phyloP scores from a whole-genome alignment of 192 early-diverging fungal species.

The Backusella tarrabulga region DNA sequence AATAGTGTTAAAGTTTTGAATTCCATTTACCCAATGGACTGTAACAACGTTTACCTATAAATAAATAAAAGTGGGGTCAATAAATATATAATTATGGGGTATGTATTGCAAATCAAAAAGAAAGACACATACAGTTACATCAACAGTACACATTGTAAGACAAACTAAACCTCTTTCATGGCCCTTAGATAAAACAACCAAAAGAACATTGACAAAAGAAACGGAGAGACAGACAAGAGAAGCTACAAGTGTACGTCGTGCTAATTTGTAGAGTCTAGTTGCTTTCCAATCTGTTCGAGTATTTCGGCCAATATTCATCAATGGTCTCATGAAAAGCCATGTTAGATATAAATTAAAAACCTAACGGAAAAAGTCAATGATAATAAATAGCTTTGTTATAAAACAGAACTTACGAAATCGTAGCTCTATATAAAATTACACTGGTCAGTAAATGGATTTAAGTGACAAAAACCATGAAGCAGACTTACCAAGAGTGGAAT shows the following conservation, averaged over 20 bases:
- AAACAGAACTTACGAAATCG: constrained; percentile 30
- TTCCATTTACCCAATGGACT: constrained; percentile 28
- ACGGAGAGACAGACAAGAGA: constrained; percentile 42
- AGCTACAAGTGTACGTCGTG: constrained; percentile 44
- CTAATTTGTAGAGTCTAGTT: constrained; percentile 31
- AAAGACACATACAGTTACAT: constrained; percentile 40
- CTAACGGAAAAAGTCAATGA: constrained; percentile 5
- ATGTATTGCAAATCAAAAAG: background rate
- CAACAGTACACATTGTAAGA: constrained; percentile 49
- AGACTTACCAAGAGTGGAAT: constrained; percentile 39
- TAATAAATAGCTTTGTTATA: background rate
- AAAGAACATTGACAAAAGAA: constrained; percentile 41
- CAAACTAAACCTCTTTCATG: constrained; percentile 49
- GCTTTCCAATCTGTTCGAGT: constrained; percentile 26
- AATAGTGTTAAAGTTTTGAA: background rate
- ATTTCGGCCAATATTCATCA: constrained; percentile 20
- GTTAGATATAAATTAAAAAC: constrained; percentile 39
- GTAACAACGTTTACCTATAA: constrained; percentile 38
- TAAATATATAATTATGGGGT: background rate
- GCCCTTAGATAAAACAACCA: constrained; percentile 40
- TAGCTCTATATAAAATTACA: constrained; percentile 20
- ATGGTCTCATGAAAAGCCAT: constrained; percentile 35
- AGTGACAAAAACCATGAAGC: background rate
- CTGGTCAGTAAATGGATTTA: background rate
- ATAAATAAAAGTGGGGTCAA: background rate